Percentiles rank a stretch among this genome's conserved stretches.
Evolutionary conservation across 1,284 basidiomycete species (phyloP).

Genomic region (Pseudozyma sp.): DNA sequence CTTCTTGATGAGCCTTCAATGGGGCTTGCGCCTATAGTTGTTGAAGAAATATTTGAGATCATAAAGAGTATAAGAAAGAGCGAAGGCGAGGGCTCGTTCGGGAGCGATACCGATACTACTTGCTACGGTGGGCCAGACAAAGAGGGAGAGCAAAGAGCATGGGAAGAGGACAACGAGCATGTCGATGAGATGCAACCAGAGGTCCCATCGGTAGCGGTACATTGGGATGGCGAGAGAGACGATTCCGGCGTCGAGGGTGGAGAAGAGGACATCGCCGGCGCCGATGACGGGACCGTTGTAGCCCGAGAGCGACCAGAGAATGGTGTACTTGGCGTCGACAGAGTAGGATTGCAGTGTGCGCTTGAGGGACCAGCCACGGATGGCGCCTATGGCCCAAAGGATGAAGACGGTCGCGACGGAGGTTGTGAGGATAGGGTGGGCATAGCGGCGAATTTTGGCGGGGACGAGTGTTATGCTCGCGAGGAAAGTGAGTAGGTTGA

Average conservation of each 20-base stretch:
- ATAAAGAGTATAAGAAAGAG: too few relatives aligned
- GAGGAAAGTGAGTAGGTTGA: slow-evolving; percentile 61
- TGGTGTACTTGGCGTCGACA: slow-evolving; percentile 53
- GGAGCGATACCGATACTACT: slow-evolving; percentile 43
- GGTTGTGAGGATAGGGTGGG: slow-evolving; percentile 61
- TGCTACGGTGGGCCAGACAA: slow-evolving; percentile 54
- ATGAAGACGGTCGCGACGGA: slow-evolving; percentile 54
- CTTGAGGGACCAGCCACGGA: slow-evolving; percentile 29
- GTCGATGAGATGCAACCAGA: slow-evolving; percentile 38
- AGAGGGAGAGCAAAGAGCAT: slow-evolving; percentile 48
- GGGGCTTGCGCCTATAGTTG: too few relatives aligned
- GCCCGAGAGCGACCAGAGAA: slow-evolving; percentile 41
- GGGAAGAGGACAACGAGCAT: slow-evolving; percentile 54
- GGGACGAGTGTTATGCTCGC: slow-evolving; percentile 55
- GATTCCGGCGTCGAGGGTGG: slow-evolving; percentile 60
- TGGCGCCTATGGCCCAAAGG: slow-evolving; percentile 56
- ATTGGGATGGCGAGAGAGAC: slow-evolving; percentile 60
- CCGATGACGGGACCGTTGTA: slow-evolving; percentile 60
- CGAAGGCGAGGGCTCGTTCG: slow-evolving; percentile 48
- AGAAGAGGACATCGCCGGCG: slow-evolving; percentile 58
- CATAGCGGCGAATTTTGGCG: slow-evolving; percentile 44
- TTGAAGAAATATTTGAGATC: too few relatives aligned
- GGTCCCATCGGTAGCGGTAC: slow-evolving; percentile 59
- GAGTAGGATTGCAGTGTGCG: slow-evolving; percentile 44
- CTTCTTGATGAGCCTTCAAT: slow-evolving; percentile 55